Conservation (phyloP, 768 basidiomycete species). For the Tricholoma hemisulphureum region DNA sequence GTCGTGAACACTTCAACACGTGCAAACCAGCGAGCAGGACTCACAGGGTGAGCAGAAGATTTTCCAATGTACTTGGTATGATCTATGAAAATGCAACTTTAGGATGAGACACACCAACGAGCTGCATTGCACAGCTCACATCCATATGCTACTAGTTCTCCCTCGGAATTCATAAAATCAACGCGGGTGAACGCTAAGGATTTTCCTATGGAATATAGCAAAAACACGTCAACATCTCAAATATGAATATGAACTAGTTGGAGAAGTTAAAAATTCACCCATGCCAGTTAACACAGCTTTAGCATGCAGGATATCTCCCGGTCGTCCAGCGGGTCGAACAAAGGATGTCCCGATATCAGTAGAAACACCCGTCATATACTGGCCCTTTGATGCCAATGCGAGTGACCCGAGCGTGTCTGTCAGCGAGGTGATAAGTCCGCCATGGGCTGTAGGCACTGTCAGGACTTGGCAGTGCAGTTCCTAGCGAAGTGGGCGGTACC, state of each 20-base stretch:
- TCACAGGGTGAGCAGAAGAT: constrained; percentile 47
- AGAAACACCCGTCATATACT: constrained; percentile 86
- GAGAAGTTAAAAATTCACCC: constrained; percentile 39
- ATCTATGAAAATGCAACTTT: constrained; percentile 40
- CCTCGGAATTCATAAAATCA: constrained; percentile 65
- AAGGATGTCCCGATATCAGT: constrained; percentile 81
- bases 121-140: constrained; percentile 44
- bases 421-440: constrained; percentile 76
- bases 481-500: constrained; percentile 27
- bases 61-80: constrained; percentile 86
- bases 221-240: background rate
- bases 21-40: constrained; percentile 14
- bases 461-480: background rate
- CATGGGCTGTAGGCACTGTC: constrained; percentile 50
- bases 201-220: constrained; percentile 49
- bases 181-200: constrained; percentile 79
- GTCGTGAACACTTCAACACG: background rate
- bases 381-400: constrained; percentile 77
- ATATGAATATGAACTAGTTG: background rate
- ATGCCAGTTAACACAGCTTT: constrained; percentile 69
- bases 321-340: constrained; percentile 70
- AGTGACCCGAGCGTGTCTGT: constrained; percentile 85
- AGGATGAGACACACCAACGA: constrained; percentile 1
- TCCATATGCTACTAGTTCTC: constrained; percentile 78
- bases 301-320: constrained; percentile 64